Base-by-base conservation (phyloP, 1,139 yeast genomes). In the Starmera stellimalicola region DNA sequence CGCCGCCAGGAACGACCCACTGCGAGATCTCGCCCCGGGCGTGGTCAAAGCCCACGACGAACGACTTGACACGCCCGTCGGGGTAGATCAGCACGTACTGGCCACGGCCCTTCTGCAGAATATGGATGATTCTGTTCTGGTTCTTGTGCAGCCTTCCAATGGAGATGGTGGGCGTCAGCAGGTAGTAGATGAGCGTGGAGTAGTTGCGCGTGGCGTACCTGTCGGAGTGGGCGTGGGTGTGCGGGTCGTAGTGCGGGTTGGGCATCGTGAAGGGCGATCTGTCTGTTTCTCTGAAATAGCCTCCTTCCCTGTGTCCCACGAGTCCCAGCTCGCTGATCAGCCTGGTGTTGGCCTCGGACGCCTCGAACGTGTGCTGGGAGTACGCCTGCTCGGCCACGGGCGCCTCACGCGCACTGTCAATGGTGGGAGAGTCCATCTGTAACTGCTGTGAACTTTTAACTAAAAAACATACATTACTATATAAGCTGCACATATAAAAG, bases 1-100 rank as follows among this genome's bases (percentile, higher is more conserved):
- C 68, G 12, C 65, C 73, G 2, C 73, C 71, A 9, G 71, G 72
- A n/a, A 69, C 74, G 8, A 69, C 72, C 74, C 74, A 69, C 46
- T 69, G 75, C 22, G 65, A 55, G 3, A 59, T 54, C 44, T 69
- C 73, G 9, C 73, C 73, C 8, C 47, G 48, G 1, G 48, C 47
- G 27, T 55, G 51, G 38, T 67, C 57, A 38, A 67, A 67, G 0
- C 75, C 75, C 16, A 68, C 74, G 15, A 55, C 57, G 43, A 69
- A 68, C 1, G 66, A 54, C 36, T 65, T 64, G 11, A 69, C 46
- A 3, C 37, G 36, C 2, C 73, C 73, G 38, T 64, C 57, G 3
- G 73, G 73, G 35, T 67, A 60, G 6, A 68, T 50, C 14, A 68
- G 49, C 5, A 69, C 72, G 40, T 67, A 69, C 38, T 63, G 67